Percentiles rank a stretch among this genome's conserved stretches.
These are phyloP conservation scores for Evansstolkia leycettana DNA, from an alignment of 495 filamentous ascomycete species.

Conservation along the genomic window DNA sequence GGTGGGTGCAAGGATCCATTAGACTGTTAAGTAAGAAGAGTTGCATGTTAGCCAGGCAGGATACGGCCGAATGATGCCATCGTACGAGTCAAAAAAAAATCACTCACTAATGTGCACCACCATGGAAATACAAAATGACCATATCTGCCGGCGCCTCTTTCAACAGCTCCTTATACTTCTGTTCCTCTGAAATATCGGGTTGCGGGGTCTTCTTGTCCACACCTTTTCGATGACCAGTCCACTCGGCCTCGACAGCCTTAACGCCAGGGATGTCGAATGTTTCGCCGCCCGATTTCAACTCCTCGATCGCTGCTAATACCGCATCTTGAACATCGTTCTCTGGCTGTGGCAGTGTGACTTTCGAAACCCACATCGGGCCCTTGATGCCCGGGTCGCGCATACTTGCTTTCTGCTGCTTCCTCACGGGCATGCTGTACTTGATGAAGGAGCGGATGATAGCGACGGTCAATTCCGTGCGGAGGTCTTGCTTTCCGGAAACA, in stretches of 20 bases:
- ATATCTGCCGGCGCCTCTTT: constrained; percentile 52
- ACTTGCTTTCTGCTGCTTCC: constrained; percentile 49
- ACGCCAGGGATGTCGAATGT: constrained; percentile 42
- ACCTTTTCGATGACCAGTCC: constrained; percentile 61
- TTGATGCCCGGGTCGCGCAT: constrained; percentile 56
- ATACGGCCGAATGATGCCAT: no score
- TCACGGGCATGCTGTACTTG: constrained; percentile 32
- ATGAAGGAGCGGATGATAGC: constrained; percentile 57
- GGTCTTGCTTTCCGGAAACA: constrained; percentile 60
- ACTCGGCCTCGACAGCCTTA: constrained; percentile 64
- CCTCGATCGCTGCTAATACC: constrained; percentile 50
- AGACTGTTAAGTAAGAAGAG: no score
- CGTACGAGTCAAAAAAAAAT: neutral
- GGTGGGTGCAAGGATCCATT: constrained; percentile 64
- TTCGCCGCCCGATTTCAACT: constrained; percentile 38
- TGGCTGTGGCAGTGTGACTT: constrained; percentile 44
- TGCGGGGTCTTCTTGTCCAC: constrained; percentile 41
- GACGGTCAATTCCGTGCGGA: constrained; percentile 63
- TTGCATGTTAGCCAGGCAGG: no score
- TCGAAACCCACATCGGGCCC: constrained; percentile 70
- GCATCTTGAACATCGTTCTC: constrained; percentile 46
- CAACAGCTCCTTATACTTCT: constrained; percentile 63
- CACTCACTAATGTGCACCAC: constrained; percentile 63
- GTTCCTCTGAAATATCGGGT: constrained; percentile 50
- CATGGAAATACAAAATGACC: constrained; percentile 79